Base-by-base conservation (phyloP, 306 rosid genomes). In the Lathyrus sativus region DNA sequence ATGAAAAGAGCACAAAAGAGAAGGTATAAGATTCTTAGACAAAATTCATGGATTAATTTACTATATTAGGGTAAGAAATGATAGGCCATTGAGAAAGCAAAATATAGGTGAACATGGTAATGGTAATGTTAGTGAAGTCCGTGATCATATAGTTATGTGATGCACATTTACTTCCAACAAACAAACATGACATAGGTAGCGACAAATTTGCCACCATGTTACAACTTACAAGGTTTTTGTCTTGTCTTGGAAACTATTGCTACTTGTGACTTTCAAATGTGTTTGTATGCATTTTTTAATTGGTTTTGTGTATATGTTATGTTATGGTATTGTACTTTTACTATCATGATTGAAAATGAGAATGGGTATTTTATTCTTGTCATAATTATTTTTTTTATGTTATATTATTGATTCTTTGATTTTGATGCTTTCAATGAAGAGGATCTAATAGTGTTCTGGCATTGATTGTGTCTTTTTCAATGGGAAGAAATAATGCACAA, bases 181-280 rank as follows among this genome's bases (percentile, higher is more conserved):
- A 31, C 57, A 64, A 56, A 46, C 57, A 71, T 64, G 74, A 50
- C 46, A 46, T 46, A 44, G 74, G 58, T 7, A 57, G 51, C 57
- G 83, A 78, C 90, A 76, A 81, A 73, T 46, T 19, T 49, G 65
- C 81, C 88, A 82, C 73, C 86, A 66, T 77, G 74, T 67, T 43
- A 46, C 78, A 31, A 74, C 77, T 61, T 53, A 35, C 78, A 7
- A 50, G 37, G 39, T 59, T 65, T 85, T 85, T 88, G 95, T 88
- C 95, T 65, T 33, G 74, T 84, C 78, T 68, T 48, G 31, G 53
- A 78, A 58, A 51, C 65, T 77, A 70, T 74, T 60, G 18, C 78
- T 77, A 31, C 67, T 24, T 43, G 67, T 70, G 70, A 6, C 14
- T 37, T 57, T 46, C 11, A 50, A 44, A 46, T 42, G 5, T 12